phyloP scores from a whole-genome alignment of 1,284 basidiomycete species.

The Amanita bisporigera region DNA sequence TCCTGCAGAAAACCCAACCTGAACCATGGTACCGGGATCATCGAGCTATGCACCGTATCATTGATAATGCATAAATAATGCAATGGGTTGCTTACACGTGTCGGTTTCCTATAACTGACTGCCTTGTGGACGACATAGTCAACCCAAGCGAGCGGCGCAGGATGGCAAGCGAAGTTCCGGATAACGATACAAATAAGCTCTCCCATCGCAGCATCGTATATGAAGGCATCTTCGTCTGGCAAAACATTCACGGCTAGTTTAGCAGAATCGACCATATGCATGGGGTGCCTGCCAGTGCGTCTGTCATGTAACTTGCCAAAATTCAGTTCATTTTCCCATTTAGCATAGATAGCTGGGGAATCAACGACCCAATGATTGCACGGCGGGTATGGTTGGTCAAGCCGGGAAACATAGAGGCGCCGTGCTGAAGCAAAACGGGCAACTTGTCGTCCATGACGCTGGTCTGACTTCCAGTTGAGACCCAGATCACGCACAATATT shows the following conservation, averaged over 20 bases:
- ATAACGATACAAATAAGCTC: neutral
- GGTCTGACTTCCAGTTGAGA: too few species aligned
- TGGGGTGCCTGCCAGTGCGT: neutral
- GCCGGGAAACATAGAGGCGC: neutral
- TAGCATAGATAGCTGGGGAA: neutral
- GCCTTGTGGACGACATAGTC: neutral
- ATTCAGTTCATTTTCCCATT: neutral
- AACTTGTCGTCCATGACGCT: neutral
- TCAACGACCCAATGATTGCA: neutral
- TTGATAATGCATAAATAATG: neutral
- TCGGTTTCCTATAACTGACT: neutral
- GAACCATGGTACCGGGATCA: constrained; percentile 17
- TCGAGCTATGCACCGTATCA: constrained; percentile 10
- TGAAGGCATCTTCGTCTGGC: neutral
- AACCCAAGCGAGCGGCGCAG: neutral
- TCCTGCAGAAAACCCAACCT: constrained; percentile 23
- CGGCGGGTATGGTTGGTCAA: neutral
- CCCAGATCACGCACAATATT: neutral
- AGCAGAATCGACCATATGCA: neutral
- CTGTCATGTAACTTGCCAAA: neutral
- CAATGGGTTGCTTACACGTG: neutral
- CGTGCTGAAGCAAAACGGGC: neutral
- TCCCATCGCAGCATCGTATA: neutral
- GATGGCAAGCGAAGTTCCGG: neutral
- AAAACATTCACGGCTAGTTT: neutral